These are phyloP conservation scores for Grosmannia huntii DNA, from an alignment of 2,329 filamentous ascomycete species.

Conservation along the genomic window DNA sequence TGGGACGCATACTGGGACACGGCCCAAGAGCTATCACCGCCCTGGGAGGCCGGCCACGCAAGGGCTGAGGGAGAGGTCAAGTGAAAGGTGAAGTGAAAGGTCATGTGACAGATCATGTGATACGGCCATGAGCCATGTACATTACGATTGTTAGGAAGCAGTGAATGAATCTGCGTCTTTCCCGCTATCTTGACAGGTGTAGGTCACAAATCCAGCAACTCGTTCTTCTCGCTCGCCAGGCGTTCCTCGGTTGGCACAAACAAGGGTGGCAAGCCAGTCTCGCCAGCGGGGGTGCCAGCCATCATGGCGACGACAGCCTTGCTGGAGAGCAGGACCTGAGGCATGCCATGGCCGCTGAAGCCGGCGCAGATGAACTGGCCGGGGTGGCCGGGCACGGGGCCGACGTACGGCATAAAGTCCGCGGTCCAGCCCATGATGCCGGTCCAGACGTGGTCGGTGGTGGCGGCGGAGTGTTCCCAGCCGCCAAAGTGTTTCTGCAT, in stretches of 20 bases:
- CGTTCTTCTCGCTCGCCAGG: background rate
- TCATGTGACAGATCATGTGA: background rate
- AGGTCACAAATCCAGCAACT: background rate
- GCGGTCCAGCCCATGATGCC: conserved; percentile 29
- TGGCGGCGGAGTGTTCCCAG: conserved; percentile 30
- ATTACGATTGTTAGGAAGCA: background rate
- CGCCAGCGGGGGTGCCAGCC: background rate
- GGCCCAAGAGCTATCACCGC: background rate
- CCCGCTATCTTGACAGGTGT: too few species aligned
- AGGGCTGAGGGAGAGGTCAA: background rate
- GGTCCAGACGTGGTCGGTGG: conserved; percentile 21
- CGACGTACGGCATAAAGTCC: conserved; percentile 30
- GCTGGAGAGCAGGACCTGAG: conserved; percentile 26
- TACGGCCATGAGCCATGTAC: background rate
- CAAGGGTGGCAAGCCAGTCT: background rate
- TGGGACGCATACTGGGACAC: conserved; percentile 2
- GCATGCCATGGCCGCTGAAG: conserved; percentile 40
- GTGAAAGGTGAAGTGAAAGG: background rate
- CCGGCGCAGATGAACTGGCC: conserved; percentile 33
- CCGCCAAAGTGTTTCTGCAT: conserved; percentile 35
- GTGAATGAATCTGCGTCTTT: background rate
- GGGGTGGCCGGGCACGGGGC: conserved; percentile 24
- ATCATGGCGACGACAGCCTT: conserved; percentile 28
- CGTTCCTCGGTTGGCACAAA: background rate
- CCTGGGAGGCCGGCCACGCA: background rate